phyloP scores from a whole-genome alignment of 164 flowering plant genomes.

The Vitis rupestris region DNA sequence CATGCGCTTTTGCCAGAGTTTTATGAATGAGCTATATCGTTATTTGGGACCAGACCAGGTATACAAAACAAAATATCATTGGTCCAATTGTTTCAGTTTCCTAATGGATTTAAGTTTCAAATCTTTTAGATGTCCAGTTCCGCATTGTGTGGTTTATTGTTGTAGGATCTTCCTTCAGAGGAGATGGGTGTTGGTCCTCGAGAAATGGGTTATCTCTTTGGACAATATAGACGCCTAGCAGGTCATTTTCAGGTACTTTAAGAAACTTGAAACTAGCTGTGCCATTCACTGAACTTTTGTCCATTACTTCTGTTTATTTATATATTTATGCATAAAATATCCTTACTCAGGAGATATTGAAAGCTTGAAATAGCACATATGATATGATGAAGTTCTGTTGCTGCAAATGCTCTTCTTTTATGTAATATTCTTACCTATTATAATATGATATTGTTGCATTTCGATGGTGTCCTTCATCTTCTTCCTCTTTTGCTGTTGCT shows the following conservation, averaged over 20 bases:
- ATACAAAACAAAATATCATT: conserved; percentile 12
- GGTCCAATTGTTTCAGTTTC: neutral
- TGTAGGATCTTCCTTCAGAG: conserved; percentile 95
- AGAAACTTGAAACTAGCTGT: neutral
- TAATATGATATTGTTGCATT: no score
- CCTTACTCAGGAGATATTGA: no score
- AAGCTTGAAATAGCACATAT: no score
- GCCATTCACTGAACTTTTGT: neutral
- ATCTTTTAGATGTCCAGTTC: neutral
- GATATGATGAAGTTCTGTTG: no score
- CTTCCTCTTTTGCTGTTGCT: no score
- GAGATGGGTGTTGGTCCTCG: conserved; percentile 99
- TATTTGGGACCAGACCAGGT: conserved; percentile 94
- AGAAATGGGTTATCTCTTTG: conserved; percentile 97
- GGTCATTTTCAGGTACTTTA: conserved; percentile 85
- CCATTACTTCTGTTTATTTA: neutral
- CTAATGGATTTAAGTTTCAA: neutral
- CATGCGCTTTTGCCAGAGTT: conserved; percentile 99
- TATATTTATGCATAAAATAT: no score
- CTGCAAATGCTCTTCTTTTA: no score
- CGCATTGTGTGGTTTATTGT: neutral
- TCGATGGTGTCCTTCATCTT: no score
- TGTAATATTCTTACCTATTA: no score
- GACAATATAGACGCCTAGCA: conserved; percentile 89
- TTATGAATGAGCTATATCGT: conserved; percentile 87